Base-by-base conservation (phyloP, 2,329 filamentous ascomycete genomes). In the Ophiostoma triangulosporum region DNA sequence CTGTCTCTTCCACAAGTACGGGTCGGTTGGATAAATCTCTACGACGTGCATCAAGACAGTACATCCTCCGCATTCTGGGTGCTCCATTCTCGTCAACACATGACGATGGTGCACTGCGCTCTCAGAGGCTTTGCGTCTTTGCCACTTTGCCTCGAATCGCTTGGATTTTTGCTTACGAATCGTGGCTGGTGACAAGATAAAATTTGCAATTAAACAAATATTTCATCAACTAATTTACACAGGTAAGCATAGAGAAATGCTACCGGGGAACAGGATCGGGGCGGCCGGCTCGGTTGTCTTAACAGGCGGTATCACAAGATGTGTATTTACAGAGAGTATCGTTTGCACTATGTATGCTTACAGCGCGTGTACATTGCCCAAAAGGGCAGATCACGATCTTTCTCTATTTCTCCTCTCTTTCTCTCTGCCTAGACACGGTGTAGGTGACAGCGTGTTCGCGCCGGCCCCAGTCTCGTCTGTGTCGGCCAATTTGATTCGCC, bases 231-330 rank as follows among this genome's bases (percentile, higher is more conserved):
- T 35, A 33, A 33, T n/a, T n/a, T 14, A 33, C n/a, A n/a, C n/a
- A n/a, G n/a, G n/a, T n/a, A n/a, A n/a, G n/a, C n/a, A n/a, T n/a
- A n/a, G n/a, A n/a, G n/a, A n/a, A n/a, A n/a, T n/a, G n/a, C 22
- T 45, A 29, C 53, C 48, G 48, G 53, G 48, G 49, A 55, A 52
- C 40, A 52, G 43, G 50, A 45, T 50, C 50, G 53, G 53, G 43
- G 33, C 53, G 45, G 35, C 45, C 53, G 50, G 50, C 50, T 52
- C 22, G 50, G 35, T 27, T 35, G 52, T 35, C 32, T 45, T 46
- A 14, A 35, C 12, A 20, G 53, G 51, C 43, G 27, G 53, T 43
- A 31, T 46, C 11, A 24, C 33, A n/a, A 35, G 11, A 12, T 11
- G 33, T 35, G 15, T 20, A 15, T 38, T 15, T 38, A 5, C 31